Evolutionary conservation across 495 filamentous ascomycete genomes (phyloP), one percentile per base, ranked within the genome.

Genomic region (Xylaria palmicola): DNA sequence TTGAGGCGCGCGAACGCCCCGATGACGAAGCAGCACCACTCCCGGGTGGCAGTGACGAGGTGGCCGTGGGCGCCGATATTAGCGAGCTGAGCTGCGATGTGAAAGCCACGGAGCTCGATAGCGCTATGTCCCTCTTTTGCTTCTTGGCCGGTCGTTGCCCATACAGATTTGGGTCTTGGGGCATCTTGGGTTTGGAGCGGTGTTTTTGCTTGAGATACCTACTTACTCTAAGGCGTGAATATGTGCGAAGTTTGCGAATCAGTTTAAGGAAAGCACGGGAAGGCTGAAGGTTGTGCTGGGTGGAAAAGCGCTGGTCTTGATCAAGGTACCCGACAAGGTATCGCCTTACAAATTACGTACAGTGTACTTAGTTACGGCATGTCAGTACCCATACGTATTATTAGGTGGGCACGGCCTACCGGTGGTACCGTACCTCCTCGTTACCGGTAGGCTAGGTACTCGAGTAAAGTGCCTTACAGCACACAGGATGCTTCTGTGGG

Each of bases 31-130:
- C 62, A 19, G 74, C 68, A 22, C 79, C 64, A 43, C 75, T 66
- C 13, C 70, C 59, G n/a, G n/a, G n/a, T 5, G 69, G 61, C 6
- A 70, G 68, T 17, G 76, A 56, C 29, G 78, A 63, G 20, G 10
- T 12, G 39, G 53, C 26, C 12, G 24, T 15, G 59, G 84, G 73
- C 36, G 79, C 73, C 43, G 88, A 75, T 63, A 90, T 86, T 17
- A 91, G 83, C 50, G 88, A 89, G 63, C 85, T 85, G 58, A 96
- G 84, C 43, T 91, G 85, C 7, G 88, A 86, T 34, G 87, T 83
- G 76, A 97, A 97, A 67, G 88, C 83, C 54, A 95, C 85, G 63
- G 85, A 89, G 56, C 88, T 88, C 22, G 90, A 85, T 45, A 90
- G 85, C 30, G 86, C 79, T 47, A 88, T 83, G 58, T 85, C 81